Evolutionary conservation across 1,139 yeast species (phyloP).

Genomic region (Hansenula sp.): DNA sequence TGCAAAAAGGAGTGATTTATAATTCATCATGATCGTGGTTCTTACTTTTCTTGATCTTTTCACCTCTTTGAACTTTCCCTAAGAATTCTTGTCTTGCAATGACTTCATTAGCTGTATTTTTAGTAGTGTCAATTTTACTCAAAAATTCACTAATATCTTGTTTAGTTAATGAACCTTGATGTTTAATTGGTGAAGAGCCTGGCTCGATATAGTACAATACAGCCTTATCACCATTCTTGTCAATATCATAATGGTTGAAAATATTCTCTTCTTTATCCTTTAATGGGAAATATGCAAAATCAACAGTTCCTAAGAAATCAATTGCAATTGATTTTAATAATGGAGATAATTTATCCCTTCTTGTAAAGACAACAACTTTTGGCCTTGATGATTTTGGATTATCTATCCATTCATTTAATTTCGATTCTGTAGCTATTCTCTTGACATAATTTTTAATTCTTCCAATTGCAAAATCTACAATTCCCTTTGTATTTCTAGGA

Average conservation of each 20-base stretch:
- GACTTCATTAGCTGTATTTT: conserved; percentile 1
- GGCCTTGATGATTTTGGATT: conserved; percentile 24
- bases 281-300: conserved; percentile 35
- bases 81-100: conserved; percentile 8
- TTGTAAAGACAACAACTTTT: conserved; percentile 42
- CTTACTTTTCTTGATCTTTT: conserved; percentile 10
- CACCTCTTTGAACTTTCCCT: conserved; percentile 14
- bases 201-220: conserved; percentile 8
- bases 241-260: conserved; percentile 11
- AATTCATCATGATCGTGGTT: conserved; percentile 3
- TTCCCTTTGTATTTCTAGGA: conserved; percentile 54
- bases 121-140: conserved; percentile 2
- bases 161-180: conserved; percentile 15
- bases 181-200: conserved; percentile 1
- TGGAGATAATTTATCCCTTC: conserved; percentile 48
- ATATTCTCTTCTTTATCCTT: conserved; percentile 8
- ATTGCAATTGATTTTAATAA: conserved; percentile 69
- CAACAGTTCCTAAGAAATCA: conserved; percentile 53
- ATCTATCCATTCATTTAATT: conserved; percentile 28
- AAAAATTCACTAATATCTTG: conserved; percentile 7
- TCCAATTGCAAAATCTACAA: conserved; percentile 54
- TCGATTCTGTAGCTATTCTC: conserved; percentile 35
- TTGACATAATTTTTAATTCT: conserved; percentile 72
- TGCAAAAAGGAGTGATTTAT: neutral
- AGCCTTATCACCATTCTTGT: conserved; percentile 9